Conservation (phyloP, 768 basidiomycete genomes). For the Lentinus tigrinus region DNA sequence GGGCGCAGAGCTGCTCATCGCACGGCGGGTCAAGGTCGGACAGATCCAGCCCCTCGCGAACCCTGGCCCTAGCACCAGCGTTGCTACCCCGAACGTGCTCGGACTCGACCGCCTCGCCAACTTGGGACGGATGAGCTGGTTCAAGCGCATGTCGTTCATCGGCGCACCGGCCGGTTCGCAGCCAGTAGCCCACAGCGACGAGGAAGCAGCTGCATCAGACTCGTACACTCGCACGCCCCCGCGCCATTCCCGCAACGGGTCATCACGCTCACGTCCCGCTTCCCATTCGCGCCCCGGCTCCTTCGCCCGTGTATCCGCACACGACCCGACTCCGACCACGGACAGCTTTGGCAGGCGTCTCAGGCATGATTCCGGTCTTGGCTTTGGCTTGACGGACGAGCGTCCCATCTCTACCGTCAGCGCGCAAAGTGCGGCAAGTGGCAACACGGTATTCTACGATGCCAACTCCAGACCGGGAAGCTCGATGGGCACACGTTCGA, state of each 20-base stretch:
- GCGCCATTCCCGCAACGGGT: conserved; percentile 24
- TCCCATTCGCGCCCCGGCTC: conserved; percentile 21
- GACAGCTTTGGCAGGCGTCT: conserved; percentile 8
- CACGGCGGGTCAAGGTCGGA: conserved; percentile 42
- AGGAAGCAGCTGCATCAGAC: conserved; percentile 11
- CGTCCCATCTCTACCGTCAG: conserved; percentile 63
- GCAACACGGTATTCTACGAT: conserved; percentile 62
- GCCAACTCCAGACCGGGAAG: conserved; percentile 49
- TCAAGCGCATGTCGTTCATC: conserved; percentile 37
- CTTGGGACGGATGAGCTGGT: conserved; percentile 59
- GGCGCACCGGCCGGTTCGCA: conserved; percentile 11
- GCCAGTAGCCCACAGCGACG: background rate
- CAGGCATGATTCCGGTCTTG: conserved; percentile 16
- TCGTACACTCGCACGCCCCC: conserved; percentile 28
- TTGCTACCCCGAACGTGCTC: conserved; percentile 26
- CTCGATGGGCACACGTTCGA: conserved; percentile 30
- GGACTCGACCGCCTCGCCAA: conserved; percentile 47
- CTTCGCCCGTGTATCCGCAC: conserved; percentile 9
- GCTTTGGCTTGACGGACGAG: conserved; percentile 9
- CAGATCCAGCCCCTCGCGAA: conserved; percentile 24
- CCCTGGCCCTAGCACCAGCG: conserved; percentile 19
- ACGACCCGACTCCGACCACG: background rate
- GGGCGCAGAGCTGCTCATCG: conserved; percentile 49
- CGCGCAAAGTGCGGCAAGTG: conserved; percentile 43
- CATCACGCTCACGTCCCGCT: conserved; percentile 20